Evolutionary conservation across 1,284 basidiomycete species (phyloP).

Genomic region (Boletellus sp.): DNA sequence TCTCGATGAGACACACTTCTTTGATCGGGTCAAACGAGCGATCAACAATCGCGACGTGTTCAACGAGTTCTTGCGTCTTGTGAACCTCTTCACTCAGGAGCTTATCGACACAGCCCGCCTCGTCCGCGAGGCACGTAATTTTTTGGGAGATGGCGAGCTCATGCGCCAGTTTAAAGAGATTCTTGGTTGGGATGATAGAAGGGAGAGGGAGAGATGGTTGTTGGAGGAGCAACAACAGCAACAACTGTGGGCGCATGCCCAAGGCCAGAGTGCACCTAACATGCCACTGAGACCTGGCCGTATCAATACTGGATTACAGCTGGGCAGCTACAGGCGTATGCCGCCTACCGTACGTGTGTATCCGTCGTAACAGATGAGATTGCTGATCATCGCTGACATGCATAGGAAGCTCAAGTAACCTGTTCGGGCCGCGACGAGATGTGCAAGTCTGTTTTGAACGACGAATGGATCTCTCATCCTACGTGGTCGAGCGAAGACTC

Average conservation of each 20-base stretch:
- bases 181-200: slow-evolving; percentile 83
- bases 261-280: slow-evolving; percentile 40
- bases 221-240: slow-evolving; percentile 43
- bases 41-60: slow-evolving; percentile 89
- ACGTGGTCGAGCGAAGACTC: slow-evolving; percentile 93
- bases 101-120: slow-evolving; percentile 86
- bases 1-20: slow-evolving; percentile 82
- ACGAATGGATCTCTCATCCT: slow-evolving; percentile 95
- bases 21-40: slow-evolving; percentile 87
- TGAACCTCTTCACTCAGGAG: slow-evolving; percentile 94
- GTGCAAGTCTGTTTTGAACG: slow-evolving; percentile 94
- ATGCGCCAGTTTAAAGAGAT: slow-evolving; percentile 85
- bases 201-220: slow-evolving; percentile 52
- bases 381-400: slow-evolving; percentile 5
- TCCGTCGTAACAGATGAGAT: not conserved
- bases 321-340: slow-evolving; percentile 88
- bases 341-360: slow-evolving; percentile 62
- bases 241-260: slow-evolving; percentile 39
- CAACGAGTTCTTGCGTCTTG: slow-evolving; percentile 93
- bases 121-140: slow-evolving; percentile 63
- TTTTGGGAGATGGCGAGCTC: slow-evolving; percentile 71
- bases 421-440: slow-evolving; percentile 96
- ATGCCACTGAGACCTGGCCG: slow-evolving; percentile 48
- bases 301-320: slow-evolving; percentile 55
- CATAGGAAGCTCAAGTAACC: slow-evolving; percentile 78